A percentile compares a stretch with the other conserved stretches of the same genome.
phyloP scores from a whole-genome alignment of 345 rosid genomes.

The Melastoma malabathricum region DNA sequence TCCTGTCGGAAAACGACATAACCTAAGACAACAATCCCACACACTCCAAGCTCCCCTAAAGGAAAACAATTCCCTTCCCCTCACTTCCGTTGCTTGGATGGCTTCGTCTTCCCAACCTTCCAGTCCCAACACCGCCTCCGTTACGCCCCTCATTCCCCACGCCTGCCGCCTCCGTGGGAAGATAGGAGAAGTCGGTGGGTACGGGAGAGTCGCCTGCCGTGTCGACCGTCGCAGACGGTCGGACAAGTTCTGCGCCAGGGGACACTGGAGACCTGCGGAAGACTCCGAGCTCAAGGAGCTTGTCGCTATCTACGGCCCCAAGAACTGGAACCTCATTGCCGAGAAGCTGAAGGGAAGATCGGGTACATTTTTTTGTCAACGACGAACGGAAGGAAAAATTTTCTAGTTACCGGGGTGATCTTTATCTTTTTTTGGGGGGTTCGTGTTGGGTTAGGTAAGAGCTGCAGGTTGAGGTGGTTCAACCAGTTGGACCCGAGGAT shows the following conservation, averaged over 20 bases:
- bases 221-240: conserved; percentile 33
- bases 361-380: conserved; percentile 26
- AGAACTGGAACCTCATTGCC: conserved; percentile 95
- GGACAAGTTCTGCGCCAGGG: conserved; percentile 61
- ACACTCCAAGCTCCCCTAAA: no score
- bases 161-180: not conserved
- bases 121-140: no score
- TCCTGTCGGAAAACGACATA: no score
- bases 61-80: no score
- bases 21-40: no score
- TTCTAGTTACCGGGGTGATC: not conserved
- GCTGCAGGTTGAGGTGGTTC: conserved; percentile 90
- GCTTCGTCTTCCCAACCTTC: no score
- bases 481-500: conserved; percentile 93
- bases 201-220: conserved; percentile 22
- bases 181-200: conserved; percentile 16
- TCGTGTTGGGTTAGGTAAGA: conserved; percentile 41
- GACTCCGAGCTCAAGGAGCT: conserved; percentile 81
- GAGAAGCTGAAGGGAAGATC: conserved; percentile 89
- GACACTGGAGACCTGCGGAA: conserved; percentile 95
- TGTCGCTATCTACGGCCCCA: conserved; percentile 86
- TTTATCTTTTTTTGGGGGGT: not conserved
- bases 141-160: no score
- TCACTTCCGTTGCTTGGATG: no score
- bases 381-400: not conserved